Percentiles rank a stretch among this genome's conserved stretches.
phyloP scores from a whole-genome alignment of 2,329 filamentous ascomycete genomes.

The Rutstroemia sp. region DNA sequence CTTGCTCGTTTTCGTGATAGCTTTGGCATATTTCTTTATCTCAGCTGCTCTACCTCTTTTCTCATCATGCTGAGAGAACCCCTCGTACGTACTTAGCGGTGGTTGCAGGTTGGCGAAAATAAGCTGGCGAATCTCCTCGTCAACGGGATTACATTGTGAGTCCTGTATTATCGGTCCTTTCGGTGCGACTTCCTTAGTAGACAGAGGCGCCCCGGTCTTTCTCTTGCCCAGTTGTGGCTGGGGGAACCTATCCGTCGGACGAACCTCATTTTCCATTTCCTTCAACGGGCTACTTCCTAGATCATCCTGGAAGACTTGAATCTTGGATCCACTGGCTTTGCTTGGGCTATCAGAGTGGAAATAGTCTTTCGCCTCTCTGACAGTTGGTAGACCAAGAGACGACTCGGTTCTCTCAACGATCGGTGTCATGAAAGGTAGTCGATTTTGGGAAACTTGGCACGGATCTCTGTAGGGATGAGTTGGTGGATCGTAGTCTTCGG shows the following conservation, averaged over 20 bases:
- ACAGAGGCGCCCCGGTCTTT: conserved; percentile 20
- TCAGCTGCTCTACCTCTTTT: conserved; percentile 62
- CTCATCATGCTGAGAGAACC: conserved; percentile 68
- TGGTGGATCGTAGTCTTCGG: conserved; percentile 79
- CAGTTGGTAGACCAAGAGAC: conserved; percentile 63
- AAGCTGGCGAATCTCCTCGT: conserved; percentile 62
- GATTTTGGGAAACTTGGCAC: conserved; percentile 74
- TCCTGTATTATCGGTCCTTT: conserved; percentile 76
- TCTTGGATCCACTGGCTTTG: conserved; percentile 34
- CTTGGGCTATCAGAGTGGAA: conserved; percentile 62
- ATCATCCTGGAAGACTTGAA: conserved; percentile 22
- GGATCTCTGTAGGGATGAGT: conserved; percentile 76
- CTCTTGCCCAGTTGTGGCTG: conserved; percentile 45
- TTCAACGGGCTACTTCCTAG: conserved; percentile 63
- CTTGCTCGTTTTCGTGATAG: conserved; percentile 36
- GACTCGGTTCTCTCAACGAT: conserved; percentile 94
- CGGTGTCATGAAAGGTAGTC: conserved; percentile 95
- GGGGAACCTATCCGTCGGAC: conserved; percentile 40
- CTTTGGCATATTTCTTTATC: conserved; percentile 75
- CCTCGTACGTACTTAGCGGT: conserved; percentile 64
- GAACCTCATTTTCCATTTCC: conserved; percentile 50
- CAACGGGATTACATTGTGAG: conserved; percentile 79
- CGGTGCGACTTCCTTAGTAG: conserved; percentile 36
- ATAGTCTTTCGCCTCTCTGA: conserved; percentile 48
- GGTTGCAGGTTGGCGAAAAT: conserved; percentile 72